Evolutionary conservation across 192 early-diverging fungal genomes (phyloP).

Genomic region (Backusella macrospora): DNA sequence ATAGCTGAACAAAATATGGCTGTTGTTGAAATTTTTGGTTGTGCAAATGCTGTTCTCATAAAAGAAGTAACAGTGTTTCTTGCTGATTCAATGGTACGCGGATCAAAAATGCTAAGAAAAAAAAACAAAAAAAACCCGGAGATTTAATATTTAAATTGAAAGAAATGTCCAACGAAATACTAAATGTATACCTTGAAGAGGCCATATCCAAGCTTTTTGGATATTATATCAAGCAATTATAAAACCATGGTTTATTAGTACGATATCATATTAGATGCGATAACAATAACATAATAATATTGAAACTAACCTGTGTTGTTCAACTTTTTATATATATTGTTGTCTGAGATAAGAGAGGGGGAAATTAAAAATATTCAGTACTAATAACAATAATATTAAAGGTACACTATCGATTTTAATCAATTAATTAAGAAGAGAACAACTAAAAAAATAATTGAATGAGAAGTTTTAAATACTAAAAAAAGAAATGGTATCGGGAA

Average conservation of each 20-base stretch:
- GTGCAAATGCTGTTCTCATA: conserved; percentile 22
- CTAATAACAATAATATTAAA: neutral
- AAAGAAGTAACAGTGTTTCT: conserved; percentile 34
- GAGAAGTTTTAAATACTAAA: neutral
- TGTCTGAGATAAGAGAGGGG: neutral
- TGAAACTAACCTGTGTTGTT: neutral
- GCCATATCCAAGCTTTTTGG: neutral
- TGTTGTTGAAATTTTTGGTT: conserved; percentile 33
- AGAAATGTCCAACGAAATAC: neutral
- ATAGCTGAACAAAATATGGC: conserved; percentile 31
- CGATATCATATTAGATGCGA: neutral
- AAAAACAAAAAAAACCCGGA: neutral
- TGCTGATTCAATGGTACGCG: conserved; percentile 32
- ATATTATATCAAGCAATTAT: neutral
- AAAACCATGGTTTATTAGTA: neutral
- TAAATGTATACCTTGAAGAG: neutral
- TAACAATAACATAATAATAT: neutral
- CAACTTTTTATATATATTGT: neutral
- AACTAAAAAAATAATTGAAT: neutral
- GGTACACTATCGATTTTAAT: neutral
- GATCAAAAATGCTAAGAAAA: conserved; percentile 33
- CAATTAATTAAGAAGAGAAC: conserved; percentile 1
- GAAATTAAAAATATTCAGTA: neutral
- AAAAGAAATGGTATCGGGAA: neutral
- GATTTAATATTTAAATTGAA: neutral